phyloP scores from a whole-genome alignment of 2,329 filamentous ascomycete species.

The Emmonsiellopsis sp. region DNA sequence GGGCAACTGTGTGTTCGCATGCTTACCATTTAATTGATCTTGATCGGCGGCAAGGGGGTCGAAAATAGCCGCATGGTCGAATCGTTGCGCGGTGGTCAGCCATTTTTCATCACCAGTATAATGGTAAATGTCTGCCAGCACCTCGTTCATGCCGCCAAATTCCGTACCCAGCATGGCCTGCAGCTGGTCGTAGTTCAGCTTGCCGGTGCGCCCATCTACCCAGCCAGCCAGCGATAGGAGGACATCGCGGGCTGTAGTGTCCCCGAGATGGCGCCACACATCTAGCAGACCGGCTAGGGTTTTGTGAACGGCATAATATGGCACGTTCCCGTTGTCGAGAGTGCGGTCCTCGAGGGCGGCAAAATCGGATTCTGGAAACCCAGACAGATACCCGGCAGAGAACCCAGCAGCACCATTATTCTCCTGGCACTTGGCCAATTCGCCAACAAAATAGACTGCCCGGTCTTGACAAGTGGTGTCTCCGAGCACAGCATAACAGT shows the following conservation, averaged over 20 bases:
- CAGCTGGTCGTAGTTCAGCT: conserved; percentile 37
- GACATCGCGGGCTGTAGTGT: conserved; percentile 34
- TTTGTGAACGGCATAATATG: conserved; percentile 48
- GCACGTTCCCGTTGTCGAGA: conserved; percentile 42
- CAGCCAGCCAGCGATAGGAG: conserved; percentile 38
- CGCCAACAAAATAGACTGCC: conserved; percentile 38
- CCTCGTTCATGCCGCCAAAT: conserved; percentile 46
- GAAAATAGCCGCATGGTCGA: conserved; percentile 41
- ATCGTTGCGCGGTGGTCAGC: conserved; percentile 39
- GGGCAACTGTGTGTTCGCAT: conserved; percentile 46
- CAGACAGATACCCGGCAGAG: conserved; percentile 39
- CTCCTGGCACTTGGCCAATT: conserved; percentile 42
- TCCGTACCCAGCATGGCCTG: conserved; percentile 41
- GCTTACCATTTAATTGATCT: conserved; percentile 40
- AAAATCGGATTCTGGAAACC: conserved; percentile 46
- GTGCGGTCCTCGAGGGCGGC: conserved; percentile 34
- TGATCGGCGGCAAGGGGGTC: conserved; percentile 37
- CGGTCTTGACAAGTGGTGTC: conserved; percentile 37
- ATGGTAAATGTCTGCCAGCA: conserved; percentile 40
- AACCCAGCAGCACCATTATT: conserved; percentile 41
- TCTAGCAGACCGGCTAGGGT: conserved; percentile 44
- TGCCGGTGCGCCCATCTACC: conserved; percentile 40
- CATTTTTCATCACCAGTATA: conserved; percentile 38
- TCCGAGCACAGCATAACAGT: conserved; percentile 37
- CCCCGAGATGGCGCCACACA: conserved; percentile 38